phyloP scores from a whole-genome alignment of 148 eudicot species.

The Rhododendron vialii region DNA sequence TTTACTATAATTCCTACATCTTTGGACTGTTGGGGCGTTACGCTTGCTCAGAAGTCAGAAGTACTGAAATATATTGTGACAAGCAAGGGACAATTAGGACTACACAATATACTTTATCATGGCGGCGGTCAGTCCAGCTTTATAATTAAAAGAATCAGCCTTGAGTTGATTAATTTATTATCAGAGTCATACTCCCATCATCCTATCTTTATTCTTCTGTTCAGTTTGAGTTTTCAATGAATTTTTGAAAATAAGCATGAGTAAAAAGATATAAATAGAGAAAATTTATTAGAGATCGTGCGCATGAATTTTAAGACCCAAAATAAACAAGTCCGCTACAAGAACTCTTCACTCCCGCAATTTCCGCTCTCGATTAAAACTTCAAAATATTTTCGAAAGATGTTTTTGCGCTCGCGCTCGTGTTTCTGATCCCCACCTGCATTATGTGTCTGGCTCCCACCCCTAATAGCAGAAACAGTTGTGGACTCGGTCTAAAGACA shows the following conservation, averaged over 20 bases:
- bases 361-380: background rate
- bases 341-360: background rate
- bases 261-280: no score
- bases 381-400: background rate
- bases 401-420: background rate
- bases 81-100: background rate
- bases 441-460: background rate
- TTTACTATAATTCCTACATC: background rate
- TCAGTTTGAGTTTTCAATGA: no score
- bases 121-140: background rate
- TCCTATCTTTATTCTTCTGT: background rate
- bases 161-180: background rate
- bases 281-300: no score
- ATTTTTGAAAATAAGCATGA: no score
- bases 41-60: background rate
- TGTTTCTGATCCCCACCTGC: background rate
- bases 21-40: background rate
- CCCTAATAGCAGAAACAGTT: background rate
- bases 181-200: background rate
- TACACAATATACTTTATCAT: background rate
- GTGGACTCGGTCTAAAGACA: background rate
- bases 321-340: no score
- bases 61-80: background rate
- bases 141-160: background rate
- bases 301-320: no score